These are phyloP conservation scores for Phytophthora hybrid DNA, from an alignment of 352 stramenopile species.

Conservation along the genomic window DNA sequence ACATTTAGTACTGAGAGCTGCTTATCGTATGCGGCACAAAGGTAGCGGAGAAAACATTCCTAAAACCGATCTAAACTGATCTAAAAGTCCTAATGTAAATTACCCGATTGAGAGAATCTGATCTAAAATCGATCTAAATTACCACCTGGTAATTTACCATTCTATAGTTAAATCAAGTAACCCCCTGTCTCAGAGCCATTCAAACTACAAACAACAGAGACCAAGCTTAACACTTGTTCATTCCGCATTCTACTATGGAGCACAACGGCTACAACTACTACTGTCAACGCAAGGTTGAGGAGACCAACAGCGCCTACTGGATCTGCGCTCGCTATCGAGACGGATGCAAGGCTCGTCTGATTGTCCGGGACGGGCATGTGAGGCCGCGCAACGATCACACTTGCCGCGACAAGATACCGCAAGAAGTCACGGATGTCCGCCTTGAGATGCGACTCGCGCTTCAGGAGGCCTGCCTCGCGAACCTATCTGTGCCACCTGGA, in stretches of 20 bases:
- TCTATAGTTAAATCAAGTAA: not conserved
- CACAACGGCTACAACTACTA: slow-evolving; percentile 19
- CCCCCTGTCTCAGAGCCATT: not conserved
- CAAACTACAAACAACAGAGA: not conserved
- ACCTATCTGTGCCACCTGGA: not conserved
- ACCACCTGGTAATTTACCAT: not conserved
- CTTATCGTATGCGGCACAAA: too few relatives aligned
- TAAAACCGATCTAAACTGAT: not conserved
- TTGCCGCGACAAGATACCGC: not conserved
- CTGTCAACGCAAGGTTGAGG: slow-evolving; percentile 9
- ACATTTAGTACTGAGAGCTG: too few relatives aligned
- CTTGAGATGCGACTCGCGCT: slow-evolving; percentile 8
- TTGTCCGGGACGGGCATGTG: slow-evolving; percentile 6
- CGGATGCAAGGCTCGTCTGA: slow-evolving; percentile 8
- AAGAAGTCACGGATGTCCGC: slow-evolving; percentile 5
- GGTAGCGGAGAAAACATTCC: too few relatives aligned
- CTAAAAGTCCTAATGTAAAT: not conserved
- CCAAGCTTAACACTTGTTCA: not conserved
- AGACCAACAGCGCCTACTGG: slow-evolving; percentile 9
- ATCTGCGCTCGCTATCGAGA: not conserved
- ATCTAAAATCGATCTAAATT: not conserved
- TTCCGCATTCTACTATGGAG: slow-evolving; percentile 10
- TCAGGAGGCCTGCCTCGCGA: slow-evolving; percentile 4
- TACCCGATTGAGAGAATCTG: not conserved
- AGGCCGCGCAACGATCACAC: slow-evolving; percentile 10